Evolutionary conservation across 257 asterid genomes (phyloP), one percentile per base, ranked within the genome.

Genomic region (Nicotiana obtusifolia): DNA sequence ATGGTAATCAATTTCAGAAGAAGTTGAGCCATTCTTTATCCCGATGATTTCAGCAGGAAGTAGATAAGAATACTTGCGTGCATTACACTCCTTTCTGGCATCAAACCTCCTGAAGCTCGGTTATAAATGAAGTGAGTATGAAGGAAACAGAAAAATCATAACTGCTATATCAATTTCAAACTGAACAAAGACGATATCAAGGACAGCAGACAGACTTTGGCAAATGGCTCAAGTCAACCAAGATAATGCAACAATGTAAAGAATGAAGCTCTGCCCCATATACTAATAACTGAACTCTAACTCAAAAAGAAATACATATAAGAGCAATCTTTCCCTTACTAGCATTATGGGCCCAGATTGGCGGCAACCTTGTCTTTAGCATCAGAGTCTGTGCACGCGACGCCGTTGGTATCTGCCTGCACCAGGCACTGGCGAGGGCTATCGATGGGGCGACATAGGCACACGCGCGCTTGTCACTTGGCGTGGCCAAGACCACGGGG

Each of bases 1-100:
- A 80, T 93, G 97, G 76, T 41, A 56, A 86, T 93, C 90, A 71
- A 89, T 87, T 91, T 95, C 98, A 84, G 84, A 86, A 56, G 91
- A 85, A 4, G 93, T 85, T 47, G 60, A 85, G 85, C 82, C 81
- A 24, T 89, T 85, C 85, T 88, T 88, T 57, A 95, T 88, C 85
- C 99, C 99, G 68, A 95, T 94, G 56, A 94, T 77, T 69, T 93
- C 97, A 81, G 92, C 92, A 24, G 99, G 99, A 80, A 95, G 95
- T 73, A 95, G 97, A 88, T 95, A 95, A 22, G 94, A 89, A 86
- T 95, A 95, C 85, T 90, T 91, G 82, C 98, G 97, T 69, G 93
- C 83, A 84, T 79, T 87, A 82, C 98, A 94, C 90, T 95, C 99
- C 79, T 89, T 90, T 81, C 99, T 93, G 47, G 93, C 91, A 84